phyloP scores from a whole-genome alignment of 208 protist species.

The Leptomonas pyrrhocoris region DNA sequence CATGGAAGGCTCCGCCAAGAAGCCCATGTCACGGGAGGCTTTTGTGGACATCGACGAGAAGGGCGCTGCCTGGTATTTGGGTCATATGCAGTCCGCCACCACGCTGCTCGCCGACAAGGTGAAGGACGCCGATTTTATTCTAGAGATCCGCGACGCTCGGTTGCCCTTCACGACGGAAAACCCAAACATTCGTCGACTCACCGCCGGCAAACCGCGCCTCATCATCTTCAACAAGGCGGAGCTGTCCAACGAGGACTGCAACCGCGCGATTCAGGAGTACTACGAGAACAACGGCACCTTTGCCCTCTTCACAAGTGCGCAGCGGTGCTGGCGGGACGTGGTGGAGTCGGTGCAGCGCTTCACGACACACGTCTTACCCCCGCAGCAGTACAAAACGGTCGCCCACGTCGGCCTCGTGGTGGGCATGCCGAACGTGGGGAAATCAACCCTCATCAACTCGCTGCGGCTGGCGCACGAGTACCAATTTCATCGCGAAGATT shows the following conservation, averaged over 20 bases:
- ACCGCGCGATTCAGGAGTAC: conserved; percentile 76
- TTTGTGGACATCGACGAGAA: conserved; percentile 90
- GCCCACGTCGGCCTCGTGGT: conserved; percentile 89
- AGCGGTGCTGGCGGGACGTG: conserved; percentile 76
- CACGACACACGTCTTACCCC: conserved; percentile 70
- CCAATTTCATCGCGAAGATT: conserved; percentile 90
- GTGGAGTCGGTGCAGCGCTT: conserved; percentile 84
- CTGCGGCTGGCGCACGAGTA: conserved; percentile 90
- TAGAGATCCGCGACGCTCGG: conserved; percentile 93
- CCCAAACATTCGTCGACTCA: conserved; percentile 70
- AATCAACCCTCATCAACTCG: conserved; percentile 95
- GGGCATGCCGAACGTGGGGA: conserved; percentile 96
- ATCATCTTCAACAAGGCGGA: conserved; percentile 94
- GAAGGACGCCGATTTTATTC: conserved; percentile 86
- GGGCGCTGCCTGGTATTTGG: conserved; percentile 88
- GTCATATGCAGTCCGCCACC: conserved; percentile 83
- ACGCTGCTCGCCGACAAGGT: conserved; percentile 69
- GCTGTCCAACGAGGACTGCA: conserved; percentile 87
- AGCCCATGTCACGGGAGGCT: conserved; percentile 76
- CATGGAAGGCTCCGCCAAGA: conserved; percentile 65
- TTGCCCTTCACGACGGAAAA: conserved; percentile 91
- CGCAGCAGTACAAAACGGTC: conserved; percentile 65
- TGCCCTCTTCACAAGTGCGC: conserved; percentile 84
- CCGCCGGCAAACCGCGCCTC: conserved; percentile 63
- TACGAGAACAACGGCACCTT: conserved; percentile 76